Evolutionary conservation across 306 rosid species (phyloP).

Genomic region (Lagenaria siceraria): DNA sequence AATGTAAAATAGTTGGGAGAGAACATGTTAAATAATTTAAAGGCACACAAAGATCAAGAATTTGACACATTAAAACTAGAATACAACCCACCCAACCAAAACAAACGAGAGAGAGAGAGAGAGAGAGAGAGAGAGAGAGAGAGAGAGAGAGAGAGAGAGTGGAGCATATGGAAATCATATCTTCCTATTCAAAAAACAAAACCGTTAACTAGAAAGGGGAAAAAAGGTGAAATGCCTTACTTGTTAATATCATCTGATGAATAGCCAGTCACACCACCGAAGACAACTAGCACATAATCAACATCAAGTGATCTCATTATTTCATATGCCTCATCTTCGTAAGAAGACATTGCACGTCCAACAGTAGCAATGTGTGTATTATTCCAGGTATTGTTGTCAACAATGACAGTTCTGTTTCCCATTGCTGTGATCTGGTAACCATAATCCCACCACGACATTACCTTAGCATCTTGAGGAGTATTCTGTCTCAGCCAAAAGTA

Average conservation of each 20-base stretch:
- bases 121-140: too few species aligned
- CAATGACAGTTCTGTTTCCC: constrained; percentile 99
- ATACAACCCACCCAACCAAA: not conserved
- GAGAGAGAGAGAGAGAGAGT: too few species aligned
- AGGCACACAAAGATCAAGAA: not conserved
- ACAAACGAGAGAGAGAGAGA: too few species aligned
- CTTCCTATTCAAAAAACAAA: not conserved
- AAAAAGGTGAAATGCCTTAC: constrained; percentile 30
- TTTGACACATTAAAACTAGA: not conserved
- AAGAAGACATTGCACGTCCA: constrained; percentile 99
- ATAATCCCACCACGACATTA: constrained; percentile 99
- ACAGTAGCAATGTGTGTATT: constrained; percentile 99
- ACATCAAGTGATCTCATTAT: constrained; percentile 93
- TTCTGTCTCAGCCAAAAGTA: constrained; percentile 99
- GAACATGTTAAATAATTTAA: not conserved
- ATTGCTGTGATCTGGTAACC: constrained; percentile 97
- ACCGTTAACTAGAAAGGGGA: not conserved
- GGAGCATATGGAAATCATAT: not conserved
- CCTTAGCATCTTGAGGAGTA: constrained; percentile 92
- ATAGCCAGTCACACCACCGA: constrained; percentile 98
- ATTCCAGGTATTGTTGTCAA: constrained; percentile 99
- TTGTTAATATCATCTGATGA: constrained; percentile 98
- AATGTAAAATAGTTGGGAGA: not conserved
- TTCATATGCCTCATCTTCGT: constrained; percentile 92
- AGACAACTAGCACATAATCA: constrained; percentile 90